Base-by-base conservation (phyloP, 352 stramenopile genomes). In the Globisporangium alternatum region DNA sequence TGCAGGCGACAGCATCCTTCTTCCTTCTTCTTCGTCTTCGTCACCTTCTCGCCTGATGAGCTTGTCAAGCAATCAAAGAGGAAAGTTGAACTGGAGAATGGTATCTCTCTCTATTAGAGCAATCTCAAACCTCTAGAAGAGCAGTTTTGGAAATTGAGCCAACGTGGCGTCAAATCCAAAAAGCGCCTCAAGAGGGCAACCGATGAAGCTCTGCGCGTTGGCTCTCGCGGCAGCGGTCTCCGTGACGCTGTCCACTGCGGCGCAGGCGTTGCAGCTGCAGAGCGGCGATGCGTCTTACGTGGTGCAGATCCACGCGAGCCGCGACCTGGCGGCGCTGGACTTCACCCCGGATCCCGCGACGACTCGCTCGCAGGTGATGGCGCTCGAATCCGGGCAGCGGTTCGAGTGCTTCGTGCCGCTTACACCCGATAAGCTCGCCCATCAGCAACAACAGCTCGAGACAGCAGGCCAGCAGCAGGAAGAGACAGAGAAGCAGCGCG, bases 321-420 rank as follows among this genome's bases (percentile, higher is more conserved):
- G 72, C 15, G 78, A 81, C 6, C 62, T 52, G n/a, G 83, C 76
- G 56, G 19, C 43, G 13, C 35, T 65, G n/a, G 39, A 25, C 19
- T 37, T 65, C n/a, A 58, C 65, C 3, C 66, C 67, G 17, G 30
- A 62, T 31, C 56, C 68, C 41, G 67, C 64, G 25, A 60, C 59
- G 6, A 55, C 77, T 52, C 78, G 74, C 19, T 75, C 77, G 47
- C 74, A 89, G 56, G 28, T 81, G 37, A 90, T 93, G 80, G 82
- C 81, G 45, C 87, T 79, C 19, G 74, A 78, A 64, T 78, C 80
- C 9, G 81, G 81, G 1, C 74, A 90, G 57, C 74, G 75, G 61
- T 90, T 93, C 58, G 79, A 91, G 74, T 93, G 84, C 55, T 91
- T 89, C 57, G 52, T 93, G 54, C 84, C 84, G 37, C 61, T 78